A percentile compares a stretch with the other conserved stretches of the same genome.
phyloP scores from a whole-genome alignment of 2,329 filamentous ascomycete species.

The Herpotrichia juniperi region DNA sequence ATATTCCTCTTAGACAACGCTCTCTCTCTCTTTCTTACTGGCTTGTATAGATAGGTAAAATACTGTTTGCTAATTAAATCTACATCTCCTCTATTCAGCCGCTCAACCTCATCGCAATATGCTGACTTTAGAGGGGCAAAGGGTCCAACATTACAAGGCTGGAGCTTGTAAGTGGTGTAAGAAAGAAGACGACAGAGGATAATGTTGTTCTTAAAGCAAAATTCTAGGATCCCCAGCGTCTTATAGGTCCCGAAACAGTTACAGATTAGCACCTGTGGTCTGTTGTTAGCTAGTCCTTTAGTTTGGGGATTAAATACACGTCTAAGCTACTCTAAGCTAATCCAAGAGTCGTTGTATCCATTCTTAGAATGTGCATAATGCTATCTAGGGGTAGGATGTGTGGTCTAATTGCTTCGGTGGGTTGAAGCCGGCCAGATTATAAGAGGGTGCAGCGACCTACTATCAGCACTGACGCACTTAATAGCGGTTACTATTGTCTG shows the following conservation, averaged over 20 bases:
- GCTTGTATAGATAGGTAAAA: slow-evolving; percentile 6
- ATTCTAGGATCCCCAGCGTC: slow-evolving; percentile 36
- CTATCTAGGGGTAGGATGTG: slow-evolving; percentile 21
- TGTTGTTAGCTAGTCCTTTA: slow-evolving; percentile 31
- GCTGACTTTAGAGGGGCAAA: slow-evolving; percentile 10
- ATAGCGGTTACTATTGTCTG: slow-evolving; percentile 26
- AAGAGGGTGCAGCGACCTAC: slow-evolving; percentile 22
- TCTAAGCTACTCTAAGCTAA: slow-evolving; percentile 12
- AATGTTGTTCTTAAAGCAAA: slow-evolving; percentile 40
- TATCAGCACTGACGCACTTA: slow-evolving; percentile 22
- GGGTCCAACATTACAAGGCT: slow-evolving; percentile 7
- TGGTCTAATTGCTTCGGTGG: slow-evolving; percentile 22
- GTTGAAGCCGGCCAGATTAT: slow-evolving; percentile 28
- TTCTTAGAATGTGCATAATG: slow-evolving; percentile 16
- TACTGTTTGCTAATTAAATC: slow-evolving; percentile 12
- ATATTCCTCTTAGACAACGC: slow-evolving; percentile 31
- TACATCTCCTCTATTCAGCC: slow-evolving; percentile 9
- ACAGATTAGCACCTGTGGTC: slow-evolving; percentile 39
- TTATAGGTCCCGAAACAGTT: slow-evolving; percentile 44
- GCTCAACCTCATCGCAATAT: slow-evolving; percentile 12
- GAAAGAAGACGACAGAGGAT: slow-evolving; percentile 4
- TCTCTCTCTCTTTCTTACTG: slow-evolving; percentile 12
- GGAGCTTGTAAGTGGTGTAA: slow-evolving; percentile 12
- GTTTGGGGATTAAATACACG: slow-evolving; percentile 44
- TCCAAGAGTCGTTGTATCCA: slow-evolving; percentile 27